Evolutionary conservation across 176 grass and related monocot species (phyloP).

Genomic region (Musa troglodytarum): DNA sequence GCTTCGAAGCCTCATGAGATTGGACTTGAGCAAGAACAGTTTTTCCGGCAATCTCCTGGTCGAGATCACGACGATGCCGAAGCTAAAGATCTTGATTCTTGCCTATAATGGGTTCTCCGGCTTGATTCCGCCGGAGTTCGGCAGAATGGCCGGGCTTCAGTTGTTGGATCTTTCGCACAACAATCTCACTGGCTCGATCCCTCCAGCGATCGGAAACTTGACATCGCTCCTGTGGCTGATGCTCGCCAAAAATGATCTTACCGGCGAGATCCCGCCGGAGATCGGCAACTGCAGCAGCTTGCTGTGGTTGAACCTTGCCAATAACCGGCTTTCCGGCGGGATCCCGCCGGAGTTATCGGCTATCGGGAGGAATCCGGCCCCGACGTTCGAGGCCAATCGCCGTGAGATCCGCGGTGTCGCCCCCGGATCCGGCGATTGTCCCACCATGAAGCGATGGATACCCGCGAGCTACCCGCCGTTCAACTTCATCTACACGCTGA

Average conservation of each 20-base stretch:
- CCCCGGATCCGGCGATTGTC: constrained; percentile 70
- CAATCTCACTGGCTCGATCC: constrained; percentile 42
- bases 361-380: constrained; percentile 52
- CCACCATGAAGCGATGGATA: constrained; percentile 71
- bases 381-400: constrained; percentile 56
- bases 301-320: constrained; percentile 75
- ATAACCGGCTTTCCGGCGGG: constrained; percentile 40
- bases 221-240: constrained; percentile 89
- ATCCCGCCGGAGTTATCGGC: constrained; percentile 52
- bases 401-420: not conserved
- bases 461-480: constrained; percentile 82
- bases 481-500: constrained; percentile 60
- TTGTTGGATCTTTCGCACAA: constrained; percentile 67
- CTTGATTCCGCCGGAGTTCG: constrained; percentile 42
- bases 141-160: constrained; percentile 47
- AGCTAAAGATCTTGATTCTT: constrained; percentile 55
- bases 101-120: constrained; percentile 53
- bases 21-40: constrained; percentile 70
- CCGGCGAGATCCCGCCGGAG: constrained; percentile 53
- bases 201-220: constrained; percentile 52
- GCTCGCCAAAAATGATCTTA: constrained; percentile 66
- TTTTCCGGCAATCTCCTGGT: constrained; percentile 45
- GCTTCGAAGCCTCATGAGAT: constrained; percentile 35
- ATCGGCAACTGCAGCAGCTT: constrained; percentile 80
- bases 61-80: constrained; percentile 47